Conservation (phyloP, 2,329 filamentous ascomycete species). For the Phialophora verrucosa region DNA sequence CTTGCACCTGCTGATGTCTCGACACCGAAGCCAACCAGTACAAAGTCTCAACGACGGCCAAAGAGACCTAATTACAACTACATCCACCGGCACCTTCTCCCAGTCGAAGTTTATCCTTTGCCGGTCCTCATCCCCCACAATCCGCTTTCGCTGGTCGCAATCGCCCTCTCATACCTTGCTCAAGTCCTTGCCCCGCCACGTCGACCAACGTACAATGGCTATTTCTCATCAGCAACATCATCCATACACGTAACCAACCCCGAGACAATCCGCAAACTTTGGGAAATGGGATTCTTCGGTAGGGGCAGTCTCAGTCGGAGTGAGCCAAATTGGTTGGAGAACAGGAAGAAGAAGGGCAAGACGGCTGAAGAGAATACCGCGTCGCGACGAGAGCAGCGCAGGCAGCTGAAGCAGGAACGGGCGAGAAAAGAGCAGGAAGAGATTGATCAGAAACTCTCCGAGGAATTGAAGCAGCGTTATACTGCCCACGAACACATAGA, state of each 20-base stretch:
- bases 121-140: constrained; percentile 91
- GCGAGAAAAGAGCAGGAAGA: constrained; percentile 85
- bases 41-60: constrained; percentile 37
- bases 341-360: constrained; percentile 75
- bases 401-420: constrained; percentile 85
- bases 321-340: constrained; percentile 89
- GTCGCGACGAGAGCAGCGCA: constrained; percentile 77
- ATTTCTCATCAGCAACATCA: constrained; percentile 80
- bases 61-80: constrained; percentile 67
- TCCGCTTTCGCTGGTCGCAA: constrained; percentile 82
- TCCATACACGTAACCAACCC: constrained; percentile 84
- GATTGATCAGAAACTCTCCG: constrained; percentile 72
- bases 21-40: constrained; percentile 26
- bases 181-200: constrained; percentile 71
- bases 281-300: constrained; percentile 97
- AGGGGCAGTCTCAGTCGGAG: constrained; percentile 92
- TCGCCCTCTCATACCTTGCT: constrained; percentile 76
- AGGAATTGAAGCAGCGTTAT: constrained; percentile 50
- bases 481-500: not conserved
- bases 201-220: constrained; percentile 69
- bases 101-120: constrained; percentile 80
- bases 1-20: constrained; percentile 30
- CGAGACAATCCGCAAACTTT: constrained; percentile 76
- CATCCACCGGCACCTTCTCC: constrained; percentile 81
- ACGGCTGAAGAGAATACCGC: constrained; percentile 85